A percentile compares a stretch with the other conserved stretches of the same genome.
Conservation (phyloP, 495 filamentous ascomycete genomes). For the Xylaria nigripes region DNA sequence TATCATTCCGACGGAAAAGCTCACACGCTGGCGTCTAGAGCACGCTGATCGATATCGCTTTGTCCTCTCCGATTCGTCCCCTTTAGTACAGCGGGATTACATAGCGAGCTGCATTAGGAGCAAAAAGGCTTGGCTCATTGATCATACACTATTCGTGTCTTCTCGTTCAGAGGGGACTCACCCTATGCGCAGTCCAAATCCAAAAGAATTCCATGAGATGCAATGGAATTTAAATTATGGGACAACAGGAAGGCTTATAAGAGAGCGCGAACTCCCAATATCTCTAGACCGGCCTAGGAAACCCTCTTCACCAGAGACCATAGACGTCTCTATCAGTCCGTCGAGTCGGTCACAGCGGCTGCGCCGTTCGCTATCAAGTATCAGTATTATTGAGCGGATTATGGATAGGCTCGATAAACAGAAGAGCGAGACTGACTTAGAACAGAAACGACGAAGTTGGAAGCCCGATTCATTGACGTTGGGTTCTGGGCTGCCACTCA, state of each 20-base stretch:
- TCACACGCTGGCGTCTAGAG: constrained; percentile 21
- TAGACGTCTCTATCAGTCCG: constrained; percentile 10
- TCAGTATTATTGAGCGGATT: constrained; percentile 14
- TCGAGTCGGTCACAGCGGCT: constrained; percentile 9
- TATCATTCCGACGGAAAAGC: constrained; percentile 22
- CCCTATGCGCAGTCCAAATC: constrained; percentile 21
- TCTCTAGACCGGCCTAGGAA: constrained; percentile 14
- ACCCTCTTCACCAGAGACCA: constrained; percentile 10
- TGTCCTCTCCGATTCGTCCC: constrained; percentile 24
- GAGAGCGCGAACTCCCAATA: constrained; percentile 19
- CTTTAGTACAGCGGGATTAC: constrained; percentile 10
- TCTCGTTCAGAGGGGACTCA: constrained; percentile 21
- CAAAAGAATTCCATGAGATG: constrained; percentile 25
- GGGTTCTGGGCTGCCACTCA: constrained; percentile 10
- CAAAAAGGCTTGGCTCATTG: constrained; percentile 27
- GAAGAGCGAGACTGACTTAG: constrained; percentile 6
- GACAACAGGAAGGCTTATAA: constrained; percentile 16
- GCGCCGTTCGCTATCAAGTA: constrained; percentile 13
- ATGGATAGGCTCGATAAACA: constrained; percentile 5
- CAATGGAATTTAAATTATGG: constrained; percentile 24
- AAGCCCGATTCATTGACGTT: constrained; percentile 13
- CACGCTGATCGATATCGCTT: constrained; percentile 23
- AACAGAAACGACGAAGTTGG: constrained; percentile 20
- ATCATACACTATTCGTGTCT: constrained; percentile 26
- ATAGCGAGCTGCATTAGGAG: constrained; percentile 23